A percentile compares a stretch with the other conserved stretches of the same genome.
Conservation (phyloP, 2,329 filamentous ascomycete genomes). For the Fusarium tricinctum region DNA sequence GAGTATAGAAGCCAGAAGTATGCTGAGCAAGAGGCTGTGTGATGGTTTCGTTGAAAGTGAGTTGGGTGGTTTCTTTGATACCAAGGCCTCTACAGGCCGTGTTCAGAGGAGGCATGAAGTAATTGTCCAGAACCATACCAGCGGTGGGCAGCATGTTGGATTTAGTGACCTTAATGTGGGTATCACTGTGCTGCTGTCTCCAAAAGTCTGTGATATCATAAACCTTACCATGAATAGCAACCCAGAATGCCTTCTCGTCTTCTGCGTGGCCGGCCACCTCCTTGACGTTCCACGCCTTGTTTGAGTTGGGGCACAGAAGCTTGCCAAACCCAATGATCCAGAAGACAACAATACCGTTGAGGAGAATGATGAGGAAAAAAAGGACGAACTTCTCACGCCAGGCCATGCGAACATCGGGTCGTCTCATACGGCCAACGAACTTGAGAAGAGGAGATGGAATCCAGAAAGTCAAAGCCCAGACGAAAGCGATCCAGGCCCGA, state of each 20-base stretch:
- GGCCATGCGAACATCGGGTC: conserved; percentile 94
- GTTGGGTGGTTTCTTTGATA: conserved; percentile 65
- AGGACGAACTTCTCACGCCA: conserved; percentile 96
- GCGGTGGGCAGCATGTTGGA: conserved; percentile 82
- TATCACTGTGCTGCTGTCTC: conserved; percentile 86
- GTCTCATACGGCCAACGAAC: conserved; percentile 93
- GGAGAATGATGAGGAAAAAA: conserved; percentile 81
- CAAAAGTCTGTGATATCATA: conserved; percentile 95
- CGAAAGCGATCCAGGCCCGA: conserved; percentile 82
- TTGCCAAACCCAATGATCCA: conserved; percentile 91
- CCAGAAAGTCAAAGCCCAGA: conserved; percentile 93
- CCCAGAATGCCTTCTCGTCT: conserved; percentile 83
- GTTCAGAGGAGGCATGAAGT: conserved; percentile 84
- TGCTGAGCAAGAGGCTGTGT: conserved; percentile 70
- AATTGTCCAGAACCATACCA: conserved; percentile 84
- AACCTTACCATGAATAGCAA: conserved; percentile 87
- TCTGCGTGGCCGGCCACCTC: conserved; percentile 81
- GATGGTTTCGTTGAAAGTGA: conserved; percentile 76
- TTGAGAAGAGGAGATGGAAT: conserved; percentile 88
- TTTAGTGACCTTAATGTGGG: conserved; percentile 68
- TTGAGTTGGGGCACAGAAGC: conserved; percentile 88
- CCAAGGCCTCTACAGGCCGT: conserved; percentile 82
- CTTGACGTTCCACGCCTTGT: conserved; percentile 85
- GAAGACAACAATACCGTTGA: conserved; percentile 88
- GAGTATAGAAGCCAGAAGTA: conserved; percentile 73